Base-by-base conservation (phyloP, 768 basidiomycete species). In the Hericium erinaceus region DNA sequence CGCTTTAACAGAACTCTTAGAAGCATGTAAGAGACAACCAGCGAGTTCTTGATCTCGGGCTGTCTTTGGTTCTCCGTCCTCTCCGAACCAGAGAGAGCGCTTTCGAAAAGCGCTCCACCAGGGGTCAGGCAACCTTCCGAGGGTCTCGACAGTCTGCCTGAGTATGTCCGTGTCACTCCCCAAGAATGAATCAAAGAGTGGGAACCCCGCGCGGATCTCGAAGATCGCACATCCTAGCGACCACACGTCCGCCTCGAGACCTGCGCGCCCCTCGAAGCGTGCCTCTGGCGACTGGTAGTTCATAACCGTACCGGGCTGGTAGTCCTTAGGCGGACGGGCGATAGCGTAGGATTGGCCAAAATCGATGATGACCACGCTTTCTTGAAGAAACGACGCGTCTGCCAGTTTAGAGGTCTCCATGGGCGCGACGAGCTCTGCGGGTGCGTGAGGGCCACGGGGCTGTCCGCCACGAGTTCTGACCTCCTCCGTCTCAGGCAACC, bases 91-190 rank as follows among this genome's bases (percentile, higher is more conserved):
- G 20, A 57, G 49, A 6, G 22, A 13, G 20, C 68, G 68, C 6
- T 65, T 52, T 55, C 68, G 64, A 48, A 68, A 77, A 7, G 66
- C 49, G 39, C 46, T 59, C 75, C 75, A 76, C 76, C 73, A 75
- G 4, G 74, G 74, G 12, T 74, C 72, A 9, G 75, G 76, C 13
- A 75, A 66, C 59, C 63, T 57, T n/a, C 75, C 76, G 3, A 77
- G 68, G 20, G 64, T 73, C 61, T 66, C 64, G 20, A 76, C 69
- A 6, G 56, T 72, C 64, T 75, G 63, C 56, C 57, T 71, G 58
- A 74, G 68, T 26, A 75, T 64, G 13, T 64, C 61, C 3, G 38
- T 54, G 41, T 69, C 66, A 56, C 66, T 61, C 12, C 68, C 65
- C 2, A 75, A 57, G 58, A 74, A 73, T 10, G 72, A 20, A 9